Evolutionary conservation across 2,329 filamentous ascomycete genomes (phyloP).

Genomic region (Madurella mycetomatis): DNA sequence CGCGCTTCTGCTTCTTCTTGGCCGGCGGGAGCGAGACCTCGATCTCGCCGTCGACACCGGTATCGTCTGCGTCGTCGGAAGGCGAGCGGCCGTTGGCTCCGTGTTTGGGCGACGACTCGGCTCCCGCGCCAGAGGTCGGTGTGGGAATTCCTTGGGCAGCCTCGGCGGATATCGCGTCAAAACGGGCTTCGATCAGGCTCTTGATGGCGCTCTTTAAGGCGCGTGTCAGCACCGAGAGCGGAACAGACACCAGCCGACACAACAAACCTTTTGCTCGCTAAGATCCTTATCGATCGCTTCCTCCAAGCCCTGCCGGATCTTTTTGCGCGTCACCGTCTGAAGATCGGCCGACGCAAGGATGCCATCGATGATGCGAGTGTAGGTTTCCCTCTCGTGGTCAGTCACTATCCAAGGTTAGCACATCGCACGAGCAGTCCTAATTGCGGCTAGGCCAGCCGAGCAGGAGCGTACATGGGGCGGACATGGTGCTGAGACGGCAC

Average conservation of each 20-base stretch:
- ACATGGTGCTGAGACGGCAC: slow-evolving; percentile 20
- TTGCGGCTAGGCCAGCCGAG: not conserved
- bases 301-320: slow-evolving; percentile 55
- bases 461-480: slow-evolving; percentile 21
- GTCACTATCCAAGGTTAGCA: slow-evolving; percentile 38
- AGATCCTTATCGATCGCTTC: slow-evolving; percentile 53
- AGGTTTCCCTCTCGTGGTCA: slow-evolving; percentile 46
- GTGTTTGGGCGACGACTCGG: slow-evolving; percentile 35
- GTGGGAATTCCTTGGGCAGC: slow-evolving; percentile 42
- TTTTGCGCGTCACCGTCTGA: slow-evolving; percentile 60
- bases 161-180: slow-evolving; percentile 61
- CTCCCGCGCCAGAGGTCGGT: slow-evolving; percentile 37
- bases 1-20: slow-evolving; percentile 65
- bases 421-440: not conserved
- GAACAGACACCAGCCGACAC: not conserved
- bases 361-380: slow-evolving; percentile 56
- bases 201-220: slow-evolving; percentile 60
- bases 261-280: slow-evolving; percentile 52
- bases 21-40: slow-evolving; percentile 45
- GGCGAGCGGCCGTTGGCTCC: slow-evolving; percentile 31
- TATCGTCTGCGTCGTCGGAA: slow-evolving; percentile 31
- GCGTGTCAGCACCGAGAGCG: not conserved
- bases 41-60: slow-evolving; percentile 39
- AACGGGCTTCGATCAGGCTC: slow-evolving; percentile 66
- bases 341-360: slow-evolving; percentile 57